phyloP scores from a whole-genome alignment of 2,329 filamentous ascomycete species.

The Gnomoniopsis smithogilvyi region DNA sequence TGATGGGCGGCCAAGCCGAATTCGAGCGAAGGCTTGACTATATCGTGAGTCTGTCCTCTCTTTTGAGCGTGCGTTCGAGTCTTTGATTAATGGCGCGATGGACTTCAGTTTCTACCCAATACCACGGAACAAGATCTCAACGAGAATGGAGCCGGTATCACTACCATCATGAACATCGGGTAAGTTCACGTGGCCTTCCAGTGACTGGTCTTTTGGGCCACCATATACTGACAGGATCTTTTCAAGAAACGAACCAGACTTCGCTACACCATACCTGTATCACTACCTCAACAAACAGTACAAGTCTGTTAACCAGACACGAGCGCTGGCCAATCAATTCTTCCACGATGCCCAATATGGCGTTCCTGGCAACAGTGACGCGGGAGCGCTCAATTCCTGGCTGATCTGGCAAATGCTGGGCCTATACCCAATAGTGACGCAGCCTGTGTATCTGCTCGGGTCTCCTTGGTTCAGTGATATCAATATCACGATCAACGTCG shows the following conservation, averaged over 20 bases:
- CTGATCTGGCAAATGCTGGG: constrained; percentile 67
- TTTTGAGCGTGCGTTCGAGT: constrained; percentile 39
- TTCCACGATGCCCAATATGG: constrained; percentile 59
- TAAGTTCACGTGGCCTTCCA: background rate
- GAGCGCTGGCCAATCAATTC: constrained; percentile 62
- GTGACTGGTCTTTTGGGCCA: constrained; percentile 38
- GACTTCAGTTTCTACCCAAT: constrained; percentile 20
- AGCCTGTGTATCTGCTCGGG: constrained; percentile 67
- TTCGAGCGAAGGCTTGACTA: constrained; percentile 48
- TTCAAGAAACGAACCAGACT: constrained; percentile 53
- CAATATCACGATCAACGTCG: constrained; percentile 50
- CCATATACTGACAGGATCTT: constrained; percentile 44
- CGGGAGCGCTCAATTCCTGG: constrained; percentile 68
- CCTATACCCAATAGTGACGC: constrained; percentile 65
- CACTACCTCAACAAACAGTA: constrained; percentile 66
- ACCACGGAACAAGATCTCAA: constrained; percentile 20
- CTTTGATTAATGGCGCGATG: background rate
- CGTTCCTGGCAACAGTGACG: constrained; percentile 69
- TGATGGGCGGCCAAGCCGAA: constrained; percentile 46
- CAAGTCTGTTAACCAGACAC: constrained; percentile 49
- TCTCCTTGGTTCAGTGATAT: constrained; percentile 65
- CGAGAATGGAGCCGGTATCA: constrained; percentile 21
- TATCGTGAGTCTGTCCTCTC: constrained; percentile 28
- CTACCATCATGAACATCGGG: constrained; percentile 24
- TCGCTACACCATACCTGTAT: constrained; percentile 64